Percentiles rank a stretch among this genome's conserved stretches.
Evolutionary conservation across 352 stramenopile genomes (phyloP).

Genomic region (Pythium brassicae): DNA sequence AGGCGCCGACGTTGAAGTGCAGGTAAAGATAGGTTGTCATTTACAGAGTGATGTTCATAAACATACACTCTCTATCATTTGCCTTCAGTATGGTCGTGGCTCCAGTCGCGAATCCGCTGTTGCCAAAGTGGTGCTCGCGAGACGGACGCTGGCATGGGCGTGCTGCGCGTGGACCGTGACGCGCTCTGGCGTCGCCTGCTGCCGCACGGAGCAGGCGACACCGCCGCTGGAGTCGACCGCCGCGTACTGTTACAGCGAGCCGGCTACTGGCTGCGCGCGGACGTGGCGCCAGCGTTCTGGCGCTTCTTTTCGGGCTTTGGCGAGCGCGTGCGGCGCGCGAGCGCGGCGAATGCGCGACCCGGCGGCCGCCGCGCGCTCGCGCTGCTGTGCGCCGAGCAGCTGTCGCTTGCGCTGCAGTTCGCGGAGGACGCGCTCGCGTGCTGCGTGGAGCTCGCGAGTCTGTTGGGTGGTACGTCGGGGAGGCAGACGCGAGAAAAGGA

Average conservation of each 20-base stretch:
- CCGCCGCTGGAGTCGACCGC: slow-evolving; percentile 28
- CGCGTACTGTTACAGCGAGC: slow-evolving; percentile 59
- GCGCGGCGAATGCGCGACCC: background rate
- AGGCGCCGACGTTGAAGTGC: background rate
- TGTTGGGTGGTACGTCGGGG: slow-evolving; percentile 31
- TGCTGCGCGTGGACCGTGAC: slow-evolving; percentile 54
- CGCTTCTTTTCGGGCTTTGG: slow-evolving; percentile 40
- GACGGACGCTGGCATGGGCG: slow-evolving; percentile 1
- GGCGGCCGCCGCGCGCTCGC: slow-evolving; percentile 24
- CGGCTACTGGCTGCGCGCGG: slow-evolving; percentile 55
- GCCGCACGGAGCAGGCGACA: slow-evolving; percentile 13
- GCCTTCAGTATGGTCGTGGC: no score
- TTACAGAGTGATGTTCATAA: background rate
- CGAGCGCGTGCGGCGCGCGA: slow-evolving; percentile 16
- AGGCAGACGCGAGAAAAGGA: no score
- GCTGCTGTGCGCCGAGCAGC: slow-evolving; percentile 54
- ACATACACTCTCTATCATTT: background rate
- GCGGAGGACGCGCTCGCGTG: slow-evolving; percentile 65
- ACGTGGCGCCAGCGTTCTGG: slow-evolving; percentile 65
- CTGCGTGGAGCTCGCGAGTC: slow-evolving; percentile 58
- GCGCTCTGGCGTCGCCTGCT: slow-evolving; percentile 53
- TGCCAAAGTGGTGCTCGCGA: background rate
- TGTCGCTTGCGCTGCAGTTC: slow-evolving; percentile 68
- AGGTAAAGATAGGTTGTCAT: background rate
- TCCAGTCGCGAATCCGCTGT: no score